Conservation (phyloP, 305 asterid species). For the Fraxinus latifolia region DNA sequence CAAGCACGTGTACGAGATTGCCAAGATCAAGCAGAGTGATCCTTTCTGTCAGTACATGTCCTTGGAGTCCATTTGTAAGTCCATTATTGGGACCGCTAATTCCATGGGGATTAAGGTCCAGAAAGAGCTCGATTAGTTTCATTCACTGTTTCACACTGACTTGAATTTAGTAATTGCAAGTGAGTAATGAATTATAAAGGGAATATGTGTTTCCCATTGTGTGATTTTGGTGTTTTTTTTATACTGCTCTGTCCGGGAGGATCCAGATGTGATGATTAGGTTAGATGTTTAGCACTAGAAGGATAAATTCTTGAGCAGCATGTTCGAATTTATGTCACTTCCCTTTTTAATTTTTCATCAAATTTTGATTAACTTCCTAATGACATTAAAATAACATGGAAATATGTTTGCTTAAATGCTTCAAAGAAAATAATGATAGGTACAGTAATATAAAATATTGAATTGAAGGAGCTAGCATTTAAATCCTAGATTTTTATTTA, state of each 20-base stretch:
- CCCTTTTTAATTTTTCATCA: background rate
- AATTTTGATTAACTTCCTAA: background rate
- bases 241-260: background rate
- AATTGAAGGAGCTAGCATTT: background rate
- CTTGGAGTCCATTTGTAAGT: constrained; percentile 71
- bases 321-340: background rate
- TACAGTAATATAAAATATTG: background rate
- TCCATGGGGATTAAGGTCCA: constrained; percentile 82
- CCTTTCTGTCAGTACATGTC: constrained; percentile 83
- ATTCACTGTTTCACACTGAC: background rate
- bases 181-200: background rate
- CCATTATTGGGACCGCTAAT: constrained; percentile 70
- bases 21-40: constrained; percentile 87
- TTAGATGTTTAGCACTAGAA: background rate
- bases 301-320: background rate
- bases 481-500: background rate
- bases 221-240: background rate
- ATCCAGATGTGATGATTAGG: background rate
- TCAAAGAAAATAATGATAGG: background rate
- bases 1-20: constrained; percentile 85
- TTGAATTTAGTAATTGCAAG: background rate
- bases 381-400: background rate
- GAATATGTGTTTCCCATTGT: background rate
- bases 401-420: background rate
- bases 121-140: constrained; percentile 59